These are phyloP conservation scores for Auricularia heimuer DNA, from an alignment of 768 basidiomycete species.

Conservation along the genomic window DNA sequence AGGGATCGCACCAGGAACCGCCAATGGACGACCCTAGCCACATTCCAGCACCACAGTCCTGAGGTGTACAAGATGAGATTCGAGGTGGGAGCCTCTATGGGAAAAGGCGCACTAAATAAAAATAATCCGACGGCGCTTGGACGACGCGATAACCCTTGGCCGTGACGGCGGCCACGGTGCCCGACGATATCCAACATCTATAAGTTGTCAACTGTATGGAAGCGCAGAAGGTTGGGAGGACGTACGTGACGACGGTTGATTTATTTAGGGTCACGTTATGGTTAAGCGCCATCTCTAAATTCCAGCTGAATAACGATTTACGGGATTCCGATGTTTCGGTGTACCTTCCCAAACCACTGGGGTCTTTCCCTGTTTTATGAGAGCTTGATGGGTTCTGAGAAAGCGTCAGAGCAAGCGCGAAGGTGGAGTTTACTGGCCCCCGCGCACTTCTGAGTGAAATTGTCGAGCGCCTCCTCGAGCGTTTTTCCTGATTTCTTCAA, in stretches of 20 bases:
- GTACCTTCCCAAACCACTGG: slow-evolving; percentile 29
- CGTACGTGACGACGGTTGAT: slow-evolving; percentile 15
- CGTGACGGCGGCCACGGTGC: slow-evolving; percentile 16
- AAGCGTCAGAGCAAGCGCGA: neutral
- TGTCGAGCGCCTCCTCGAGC: slow-evolving; percentile 20
- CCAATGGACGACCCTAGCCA: slow-evolving; percentile 30
- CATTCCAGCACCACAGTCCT: slow-evolving; percentile 31
- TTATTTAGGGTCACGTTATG: slow-evolving; percentile 13
- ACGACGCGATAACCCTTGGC: slow-evolving; percentile 23
- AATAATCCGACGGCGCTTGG: slow-evolving; percentile 26
- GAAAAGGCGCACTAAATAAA: slow-evolving; percentile 21
- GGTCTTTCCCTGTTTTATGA: slow-evolving; percentile 15
- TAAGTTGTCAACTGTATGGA: neutral
- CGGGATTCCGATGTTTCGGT: neutral
- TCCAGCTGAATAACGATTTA: neutral
- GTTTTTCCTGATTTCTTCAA: slow-evolving; percentile 15
- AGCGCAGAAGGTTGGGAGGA: slow-evolving; percentile 1
- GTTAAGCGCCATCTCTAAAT: slow-evolving; percentile 23
- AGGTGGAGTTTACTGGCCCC: neutral
- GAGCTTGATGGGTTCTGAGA: neutral
- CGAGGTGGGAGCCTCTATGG: neutral
- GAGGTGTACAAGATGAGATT: neutral
- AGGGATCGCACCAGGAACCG: slow-evolving; percentile 23
- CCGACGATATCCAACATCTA: slow-evolving; percentile 21
- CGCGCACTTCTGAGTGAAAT: slow-evolving; percentile 13